Conservation (phyloP, 148 eudicot species). For the Arbutus unedo region DNA sequence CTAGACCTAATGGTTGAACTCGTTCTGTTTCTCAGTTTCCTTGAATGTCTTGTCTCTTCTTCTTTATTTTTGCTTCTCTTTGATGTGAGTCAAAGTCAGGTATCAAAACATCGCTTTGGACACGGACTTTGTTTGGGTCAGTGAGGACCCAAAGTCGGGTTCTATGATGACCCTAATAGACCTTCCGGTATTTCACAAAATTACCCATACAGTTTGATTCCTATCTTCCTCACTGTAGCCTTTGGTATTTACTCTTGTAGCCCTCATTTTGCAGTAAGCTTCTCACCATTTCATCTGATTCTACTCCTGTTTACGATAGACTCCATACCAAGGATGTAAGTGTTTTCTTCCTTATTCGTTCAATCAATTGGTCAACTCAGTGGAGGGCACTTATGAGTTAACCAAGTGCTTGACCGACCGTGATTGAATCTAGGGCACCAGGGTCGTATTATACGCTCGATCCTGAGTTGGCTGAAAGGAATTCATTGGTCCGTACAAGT, state of each 20-base stretch:
- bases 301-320: background rate
- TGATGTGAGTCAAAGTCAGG: too few relatives aligned
- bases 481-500: too few relatives aligned
- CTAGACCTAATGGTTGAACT: background rate
- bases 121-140: background rate
- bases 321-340: too few relatives aligned
- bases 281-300: slow-evolving; percentile 2
- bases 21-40: background rate
- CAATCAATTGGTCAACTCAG: too few relatives aligned
- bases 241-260: background rate
- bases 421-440: too few relatives aligned
- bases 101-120: too few relatives aligned
- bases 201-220: background rate
- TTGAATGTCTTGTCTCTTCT: background rate
- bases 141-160: background rate
- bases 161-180: background rate
- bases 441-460: too few relatives aligned
- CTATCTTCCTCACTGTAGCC: background rate
- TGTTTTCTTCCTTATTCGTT: too few relatives aligned
- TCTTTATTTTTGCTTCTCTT: too few relatives aligned
- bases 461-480: too few relatives aligned
- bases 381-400: too few relatives aligned
- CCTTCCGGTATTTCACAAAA: background rate
- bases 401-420: too few relatives aligned
- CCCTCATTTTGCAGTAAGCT: background rate